Conservation (phyloP, 495 filamentous ascomycete species). For the Lasiosphaeria ovina region DNA sequence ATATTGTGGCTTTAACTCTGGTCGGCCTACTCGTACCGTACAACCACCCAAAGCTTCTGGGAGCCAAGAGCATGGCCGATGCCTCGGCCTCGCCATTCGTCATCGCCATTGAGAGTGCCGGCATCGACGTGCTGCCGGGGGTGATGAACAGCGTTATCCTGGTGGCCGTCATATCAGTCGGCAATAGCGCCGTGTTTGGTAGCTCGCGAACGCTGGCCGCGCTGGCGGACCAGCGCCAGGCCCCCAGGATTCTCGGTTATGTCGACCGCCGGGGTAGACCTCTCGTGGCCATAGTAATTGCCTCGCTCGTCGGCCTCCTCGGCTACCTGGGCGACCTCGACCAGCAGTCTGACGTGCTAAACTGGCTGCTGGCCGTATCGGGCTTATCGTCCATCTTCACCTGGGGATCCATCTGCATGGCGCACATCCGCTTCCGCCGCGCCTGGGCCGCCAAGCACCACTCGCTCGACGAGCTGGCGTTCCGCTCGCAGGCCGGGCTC, state of each 20-base stretch:
- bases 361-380: constrained; percentile 87
- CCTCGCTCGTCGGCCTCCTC: constrained; percentile 70
- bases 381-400: constrained; percentile 89
- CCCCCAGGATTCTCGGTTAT: constrained; percentile 72
- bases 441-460: constrained; percentile 73
- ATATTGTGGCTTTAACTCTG: constrained; percentile 69
- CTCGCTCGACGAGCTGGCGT: constrained; percentile 72
- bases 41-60: constrained; percentile 58
- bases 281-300: constrained; percentile 66
- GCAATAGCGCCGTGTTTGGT: constrained; percentile 84
- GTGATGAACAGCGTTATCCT: constrained; percentile 91
- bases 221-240: constrained; percentile 81
- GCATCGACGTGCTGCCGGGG: constrained; percentile 71
- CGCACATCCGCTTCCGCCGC: constrained; percentile 87
- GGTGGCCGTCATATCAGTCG: constrained; percentile 82
- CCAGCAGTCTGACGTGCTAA: constrained; percentile 63
- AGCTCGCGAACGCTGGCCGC: constrained; percentile 84
- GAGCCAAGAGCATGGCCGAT: constrained; percentile 54
- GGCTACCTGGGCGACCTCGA: constrained; percentile 72
- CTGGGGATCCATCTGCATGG: constrained; percentile 85
- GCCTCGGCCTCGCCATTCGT: constrained; percentile 83
- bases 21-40: constrained; percentile 77
- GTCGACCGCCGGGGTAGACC: constrained; percentile 84
- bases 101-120: constrained; percentile 79
- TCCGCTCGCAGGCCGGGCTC: constrained; percentile 75